These are phyloP conservation scores for Myxozyma neotropica DNA, from an alignment of 805 yeast genomes.

Conservation along the genomic window DNA sequence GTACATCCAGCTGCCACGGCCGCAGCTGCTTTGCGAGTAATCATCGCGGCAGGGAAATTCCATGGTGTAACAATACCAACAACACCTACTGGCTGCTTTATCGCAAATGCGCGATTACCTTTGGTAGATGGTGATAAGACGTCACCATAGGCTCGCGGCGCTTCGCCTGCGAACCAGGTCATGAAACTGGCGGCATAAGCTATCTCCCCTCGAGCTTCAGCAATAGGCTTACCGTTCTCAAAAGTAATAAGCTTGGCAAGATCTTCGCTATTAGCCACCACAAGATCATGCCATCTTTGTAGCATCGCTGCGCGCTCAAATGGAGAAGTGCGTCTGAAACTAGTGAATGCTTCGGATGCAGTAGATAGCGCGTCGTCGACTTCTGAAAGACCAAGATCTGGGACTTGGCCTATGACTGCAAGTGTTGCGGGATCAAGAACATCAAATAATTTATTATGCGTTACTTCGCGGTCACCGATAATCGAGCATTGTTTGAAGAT, in stretches of 20 bases:
- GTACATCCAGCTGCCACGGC: constrained; percentile 82
- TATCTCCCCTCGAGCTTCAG: constrained; percentile 75
- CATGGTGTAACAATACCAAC: constrained; percentile 81
- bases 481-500: neutral
- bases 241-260: constrained; percentile 63
- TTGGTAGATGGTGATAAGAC: constrained; percentile 48
- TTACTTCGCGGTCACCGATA: neutral
- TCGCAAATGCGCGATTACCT: constrained; percentile 54
- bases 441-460: neutral
- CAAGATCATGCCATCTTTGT: constrained; percentile 54
- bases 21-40: constrained; percentile 56
- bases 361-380: constrained; percentile 56
- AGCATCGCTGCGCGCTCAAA: constrained; percentile 60
- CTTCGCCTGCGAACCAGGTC: constrained; percentile 88
- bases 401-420: constrained; percentile 55
- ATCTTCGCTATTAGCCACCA: constrained; percentile 62
- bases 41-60: constrained; percentile 74
- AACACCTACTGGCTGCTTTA: constrained; percentile 79
- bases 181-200: constrained; percentile 71
- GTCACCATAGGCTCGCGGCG: constrained; percentile 72
- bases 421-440: constrained; percentile 73
- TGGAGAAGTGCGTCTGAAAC: constrained; percentile 55
- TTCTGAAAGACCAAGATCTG: constrained; percentile 56
- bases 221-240: constrained; percentile 75
- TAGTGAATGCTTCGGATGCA: constrained; percentile 57